Evolutionary conservation across 305 asterid genomes (phyloP).

Genomic region (Lippia alba): DNA sequence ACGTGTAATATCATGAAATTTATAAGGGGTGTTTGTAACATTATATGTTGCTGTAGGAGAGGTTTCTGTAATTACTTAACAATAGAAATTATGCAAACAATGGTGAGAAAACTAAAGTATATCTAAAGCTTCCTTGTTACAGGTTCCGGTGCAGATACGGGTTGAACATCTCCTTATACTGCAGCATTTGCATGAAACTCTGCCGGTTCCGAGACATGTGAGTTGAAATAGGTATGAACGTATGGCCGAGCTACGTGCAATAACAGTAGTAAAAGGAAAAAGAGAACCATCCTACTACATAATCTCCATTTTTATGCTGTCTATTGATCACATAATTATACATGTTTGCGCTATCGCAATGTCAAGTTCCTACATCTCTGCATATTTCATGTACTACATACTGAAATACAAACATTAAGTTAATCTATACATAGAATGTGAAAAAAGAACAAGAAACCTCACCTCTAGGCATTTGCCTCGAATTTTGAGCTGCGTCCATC

Average conservation of each 20-base stretch:
- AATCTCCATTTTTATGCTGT: no score
- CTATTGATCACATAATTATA: no score
- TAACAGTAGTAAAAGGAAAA: neutral
- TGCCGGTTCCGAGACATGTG: neutral
- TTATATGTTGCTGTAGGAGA: neutral
- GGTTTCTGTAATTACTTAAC: neutral
- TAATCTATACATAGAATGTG: no score
- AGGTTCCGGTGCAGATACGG: neutral
- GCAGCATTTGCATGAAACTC: neutral
- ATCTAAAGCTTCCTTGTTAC: neutral
- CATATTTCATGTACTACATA: no score
- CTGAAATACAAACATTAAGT: no score
- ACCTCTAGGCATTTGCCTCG: constrained; percentile 45
- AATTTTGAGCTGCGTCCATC: constrained; percentile 46
- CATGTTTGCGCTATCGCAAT: no score
- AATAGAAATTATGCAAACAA: neutral
- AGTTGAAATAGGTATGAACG: neutral
- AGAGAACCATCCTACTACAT: no score
- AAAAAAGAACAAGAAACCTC: neutral
- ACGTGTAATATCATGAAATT: no score
- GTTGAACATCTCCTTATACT: neutral
- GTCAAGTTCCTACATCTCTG: no score
- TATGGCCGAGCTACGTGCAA: neutral
- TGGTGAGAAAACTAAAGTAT: neutral
- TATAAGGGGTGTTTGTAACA: neutral